Evolutionary conservation across 176 grass and related monocot species (phyloP), one percentile per base, ranked within the genome.

Genomic region (Juncus effusus): DNA sequence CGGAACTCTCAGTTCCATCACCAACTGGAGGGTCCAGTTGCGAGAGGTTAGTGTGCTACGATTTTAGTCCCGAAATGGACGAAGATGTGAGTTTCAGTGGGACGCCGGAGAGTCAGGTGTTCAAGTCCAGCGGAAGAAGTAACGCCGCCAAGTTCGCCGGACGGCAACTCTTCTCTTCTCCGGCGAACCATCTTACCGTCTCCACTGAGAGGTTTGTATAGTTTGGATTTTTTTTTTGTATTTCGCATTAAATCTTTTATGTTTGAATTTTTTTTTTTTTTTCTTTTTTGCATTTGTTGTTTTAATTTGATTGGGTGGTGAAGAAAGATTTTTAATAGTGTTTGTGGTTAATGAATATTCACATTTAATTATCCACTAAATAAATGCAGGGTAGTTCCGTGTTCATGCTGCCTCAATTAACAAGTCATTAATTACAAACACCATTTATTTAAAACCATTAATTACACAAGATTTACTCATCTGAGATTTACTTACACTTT

Each of bases 91-190:
- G 11, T 16, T 53, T 40, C 16, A 16, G 56, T 35, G 16, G 38
- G 10, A 79, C 40, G n/a, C 62, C 77, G 10, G 49, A 77, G 41
- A 63, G 62, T 11, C 61, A 66, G 36, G 61, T 83, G 62, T 81
- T 80, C 63, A 80, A 81, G 85, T 87, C 81, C 62, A 77, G 61
- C 62, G 79, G 60, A 2, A 58, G 51, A 76, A 72, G 56, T 40
- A 67, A 59, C 50, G 58, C 16, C 14, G 52, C 57, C 13, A 4
- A 35, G 12, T 49, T 38, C 3, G 13, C 76, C 7, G 74, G 82
- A 64, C 85, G 71, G 51, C 93, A 67, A 77, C 74, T 65, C 41
- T 73, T 84, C 70, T 81, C 85, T 53, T 92, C 88, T 64, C 74
- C 93, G 28, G 62, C 38, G 36, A 42, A 13, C 13, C 10, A 42